These are phyloP conservation scores for Camellia granthamiana DNA, from an alignment of 148 eudicot species.

Conservation along the genomic window DNA sequence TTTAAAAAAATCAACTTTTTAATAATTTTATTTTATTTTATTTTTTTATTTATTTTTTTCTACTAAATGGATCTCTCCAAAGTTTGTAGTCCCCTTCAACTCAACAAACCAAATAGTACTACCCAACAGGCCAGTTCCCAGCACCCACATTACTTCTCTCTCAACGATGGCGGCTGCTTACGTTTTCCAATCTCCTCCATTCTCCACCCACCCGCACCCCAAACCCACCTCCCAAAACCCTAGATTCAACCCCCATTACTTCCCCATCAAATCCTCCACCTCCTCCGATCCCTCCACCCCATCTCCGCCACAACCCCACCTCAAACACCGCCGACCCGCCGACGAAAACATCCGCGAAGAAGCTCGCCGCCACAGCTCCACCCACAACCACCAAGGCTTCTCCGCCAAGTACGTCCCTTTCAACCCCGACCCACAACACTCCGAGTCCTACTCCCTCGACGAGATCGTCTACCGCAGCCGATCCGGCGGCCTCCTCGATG, in stretches of 20 bases:
- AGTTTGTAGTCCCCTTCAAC: no score
- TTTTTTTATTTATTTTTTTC: no score
- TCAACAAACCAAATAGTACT: no score
- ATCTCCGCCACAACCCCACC: slow-evolving; percentile 10
- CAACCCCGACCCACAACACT: slow-evolving; percentile 40
- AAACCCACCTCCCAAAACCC: slow-evolving; percentile 7
- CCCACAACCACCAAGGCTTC: slow-evolving; percentile 42
- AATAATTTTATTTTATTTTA: no score
- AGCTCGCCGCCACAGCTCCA: slow-evolving; percentile 51
- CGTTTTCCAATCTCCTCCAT: slow-evolving; percentile 13
- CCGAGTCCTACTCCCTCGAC: slow-evolving; percentile 83
- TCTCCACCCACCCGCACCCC: slow-evolving; percentile 17
- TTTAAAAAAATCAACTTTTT: no score
- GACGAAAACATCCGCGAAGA: slow-evolving; percentile 75
- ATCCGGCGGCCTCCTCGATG: slow-evolving; percentile 79
- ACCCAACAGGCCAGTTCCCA: no score
- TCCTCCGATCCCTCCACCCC: not conserved
- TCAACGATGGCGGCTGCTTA: slow-evolving; percentile 32
- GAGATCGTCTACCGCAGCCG: slow-evolving; percentile 80
- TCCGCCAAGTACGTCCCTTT: slow-evolving; percentile 80
- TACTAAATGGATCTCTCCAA: no score
- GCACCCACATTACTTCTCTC: slow-evolving; percentile 18
- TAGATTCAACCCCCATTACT: slow-evolving; percentile 5
- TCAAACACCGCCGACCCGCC: slow-evolving; percentile 45
- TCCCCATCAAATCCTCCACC: slow-evolving; percentile 24